Base-by-base conservation (phyloP, 1,139 yeast genomes). In the Yamadazyma pseudoaaseri region DNA sequence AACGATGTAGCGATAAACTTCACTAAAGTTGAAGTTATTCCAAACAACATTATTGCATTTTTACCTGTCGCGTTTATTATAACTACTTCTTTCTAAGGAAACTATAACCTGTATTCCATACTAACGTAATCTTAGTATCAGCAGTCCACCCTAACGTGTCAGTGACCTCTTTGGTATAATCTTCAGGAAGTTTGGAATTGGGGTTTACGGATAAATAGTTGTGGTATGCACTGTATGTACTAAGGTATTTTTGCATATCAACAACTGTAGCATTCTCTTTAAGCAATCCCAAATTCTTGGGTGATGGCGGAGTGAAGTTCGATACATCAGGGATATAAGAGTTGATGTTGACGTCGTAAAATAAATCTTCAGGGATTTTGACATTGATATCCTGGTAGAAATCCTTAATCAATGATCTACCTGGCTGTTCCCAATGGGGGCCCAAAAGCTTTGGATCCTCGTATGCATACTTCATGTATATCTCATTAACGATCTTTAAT, bases 351-450 rank as follows among this genome's bases (percentile, higher is more conserved):
- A 64, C 41, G 33, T 66, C 62, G 3, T 43, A 43, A 39, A 47
- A 69, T 23, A 56, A 39, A 2, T 50, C 54, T 2, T 29, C 9
- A 0, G 75, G 73, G 29, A 70, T 63, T 12, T 52, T 43, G 5
- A 47, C 34, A 41, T 66, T 62, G 16, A 64, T 65, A 15, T 49
- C 60, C 4, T 33, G 40, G 38, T 58, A 59, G 35, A 42, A 46
- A 27, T 60, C 38, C 37, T 56, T 56, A 33, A 69, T 46, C 20
- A 65, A 60, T 8, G 39, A 31, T 33, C 74, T 48, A 3, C 76
- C 76, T 1, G 76, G 76, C 37, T 65, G 68, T 41, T 67, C 72
- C 73, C 73, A 67, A 42, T 60, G 54, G 1, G 70, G 70, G 0
- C 76, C 75, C 13, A 68, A 48, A 16, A 40, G 50, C n/a, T 44